Evolutionary conservation across 2,329 filamentous ascomycete species (phyloP), one percentile per base, ranked within the genome.

Genomic region (Pestalotiopsis sp.): DNA sequence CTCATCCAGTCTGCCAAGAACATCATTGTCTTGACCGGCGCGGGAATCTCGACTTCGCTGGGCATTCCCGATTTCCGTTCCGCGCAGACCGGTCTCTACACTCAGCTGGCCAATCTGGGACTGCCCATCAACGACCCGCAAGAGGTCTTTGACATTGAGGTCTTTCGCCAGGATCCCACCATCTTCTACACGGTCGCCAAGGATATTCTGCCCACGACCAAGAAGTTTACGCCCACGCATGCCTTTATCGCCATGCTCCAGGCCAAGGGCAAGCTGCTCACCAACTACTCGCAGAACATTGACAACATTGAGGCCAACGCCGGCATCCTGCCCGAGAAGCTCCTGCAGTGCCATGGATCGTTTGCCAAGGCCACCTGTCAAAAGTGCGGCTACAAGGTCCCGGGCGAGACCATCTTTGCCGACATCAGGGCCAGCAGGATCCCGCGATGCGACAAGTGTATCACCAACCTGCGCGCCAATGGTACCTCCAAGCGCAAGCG

Each of bases 281-380:
- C 95, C 57, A 98, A 98, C 82, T 99, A 98, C 83, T 97, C 96
- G 0, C 96, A 99, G 79, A 99, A 99, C 80, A 98, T 99, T 76
- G 96, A 99, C 84, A 98, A 98, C 75, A 90, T 98, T 65, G 95
- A 99, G 80, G 88, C 91, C 70, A 91, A 93, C 76, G 95, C 95
- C 0, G 96, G 96, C 25, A 93, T 99, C 70, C 82, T 85, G 25
- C 87, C 89, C 1, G 91, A 93, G 41, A 97, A 96, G 77, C 87
- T 98, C 20, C 92, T 99, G 36, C 95, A 99, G 81, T 98, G 96
- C 78, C 96, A 99, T 78, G 96, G 96, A 70, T 97, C 94, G 6
- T 98, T 98, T 83, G 95, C 95, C 58, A 97, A 92, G 0, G 96
- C 96, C 25, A 93, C 91, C 2, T 99, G 96, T 80, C 88, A 96